phyloP scores from a whole-genome alignment of 495 filamentous ascomycete genomes.

The Echria macrotheca region DNA sequence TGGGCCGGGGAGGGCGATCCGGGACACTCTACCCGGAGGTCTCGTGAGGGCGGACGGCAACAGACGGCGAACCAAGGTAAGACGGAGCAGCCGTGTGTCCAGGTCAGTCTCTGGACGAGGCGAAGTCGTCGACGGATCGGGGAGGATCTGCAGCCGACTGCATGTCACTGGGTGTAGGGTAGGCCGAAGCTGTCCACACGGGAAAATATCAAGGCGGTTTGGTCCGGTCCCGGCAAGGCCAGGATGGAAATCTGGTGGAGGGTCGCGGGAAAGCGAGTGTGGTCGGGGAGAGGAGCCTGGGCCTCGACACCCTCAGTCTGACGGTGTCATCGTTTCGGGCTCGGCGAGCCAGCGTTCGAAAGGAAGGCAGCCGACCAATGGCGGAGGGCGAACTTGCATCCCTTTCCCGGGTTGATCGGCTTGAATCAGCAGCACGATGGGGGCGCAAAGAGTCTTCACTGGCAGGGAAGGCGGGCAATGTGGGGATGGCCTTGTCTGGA shows the following conservation, averaged over 20 bases:
- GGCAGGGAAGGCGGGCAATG: background rate
- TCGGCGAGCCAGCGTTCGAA: no score
- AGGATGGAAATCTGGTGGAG: no score
- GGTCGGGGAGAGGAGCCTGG: background rate
- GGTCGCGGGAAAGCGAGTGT: slow-evolving; percentile 1
- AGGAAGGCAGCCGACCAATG: background rate
- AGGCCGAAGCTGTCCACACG: no score
- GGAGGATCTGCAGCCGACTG: slow-evolving; percentile 1
- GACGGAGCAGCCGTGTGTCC: background rate
- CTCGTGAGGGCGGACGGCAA: background rate
- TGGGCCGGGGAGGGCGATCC: background rate
- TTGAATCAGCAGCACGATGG: background rate
- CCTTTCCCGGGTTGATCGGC: background rate
- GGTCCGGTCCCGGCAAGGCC: background rate
- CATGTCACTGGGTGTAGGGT: no score
- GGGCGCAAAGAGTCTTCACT: background rate
- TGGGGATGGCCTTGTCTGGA: slow-evolving; percentile 5
- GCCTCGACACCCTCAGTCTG: no score
- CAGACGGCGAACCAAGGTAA: background rate
- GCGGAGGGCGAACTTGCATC: background rate
- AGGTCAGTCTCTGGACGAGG: background rate
- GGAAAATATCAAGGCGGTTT: background rate
- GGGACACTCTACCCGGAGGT: no score
- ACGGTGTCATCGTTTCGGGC: no score
- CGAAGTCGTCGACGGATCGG: background rate